phyloP scores from a whole-genome alignment of 495 filamentous ascomycete species.

The Penicillium argentinense region DNA sequence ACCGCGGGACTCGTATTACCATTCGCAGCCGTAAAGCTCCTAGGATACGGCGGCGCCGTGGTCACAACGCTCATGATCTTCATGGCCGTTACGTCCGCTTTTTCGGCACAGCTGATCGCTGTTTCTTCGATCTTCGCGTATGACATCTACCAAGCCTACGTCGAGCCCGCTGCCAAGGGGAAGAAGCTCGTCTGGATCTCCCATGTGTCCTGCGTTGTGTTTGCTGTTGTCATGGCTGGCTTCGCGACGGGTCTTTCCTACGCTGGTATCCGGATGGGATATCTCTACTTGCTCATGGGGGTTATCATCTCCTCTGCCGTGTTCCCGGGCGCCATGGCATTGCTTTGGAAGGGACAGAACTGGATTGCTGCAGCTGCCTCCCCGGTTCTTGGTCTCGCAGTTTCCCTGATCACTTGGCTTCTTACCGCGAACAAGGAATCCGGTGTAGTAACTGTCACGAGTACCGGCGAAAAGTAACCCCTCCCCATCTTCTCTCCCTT shows the following conservation, averaged over 20 bases:
- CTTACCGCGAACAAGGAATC: conserved; percentile 80
- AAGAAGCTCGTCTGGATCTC: conserved; percentile 82
- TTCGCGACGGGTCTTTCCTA: conserved; percentile 82
- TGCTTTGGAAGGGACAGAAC: conserved; percentile 84
- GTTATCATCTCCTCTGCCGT: conserved; percentile 87
- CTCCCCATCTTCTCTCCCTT: not conserved
- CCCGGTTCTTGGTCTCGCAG: conserved; percentile 72
- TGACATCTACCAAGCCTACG: conserved; percentile 38
- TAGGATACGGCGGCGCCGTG: conserved; percentile 31
- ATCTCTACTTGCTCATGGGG: conserved; percentile 87
- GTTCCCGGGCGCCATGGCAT: conserved; percentile 75
- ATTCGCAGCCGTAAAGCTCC: conserved; percentile 24
- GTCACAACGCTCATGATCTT: conserved; percentile 30
- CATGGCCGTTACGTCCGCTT: conserved; percentile 32
- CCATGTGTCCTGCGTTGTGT: conserved; percentile 71
- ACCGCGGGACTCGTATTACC: conserved; percentile 38
- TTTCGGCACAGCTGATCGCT: conserved; percentile 34
- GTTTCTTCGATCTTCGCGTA: conserved; percentile 31
- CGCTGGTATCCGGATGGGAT: conserved; percentile 66
- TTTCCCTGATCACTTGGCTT: conserved; percentile 83
- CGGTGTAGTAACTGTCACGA: conserved; percentile 68
- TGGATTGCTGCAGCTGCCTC: conserved; percentile 71
- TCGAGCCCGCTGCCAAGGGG: conserved; percentile 52
- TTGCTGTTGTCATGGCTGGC: conserved; percentile 77
- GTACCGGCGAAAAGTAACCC: conserved; percentile 70